Evolutionary conservation across 306 rosid species (phyloP), one percentile per base, ranked within the genome.

Genomic region (Quercus aquifolioides): DNA sequence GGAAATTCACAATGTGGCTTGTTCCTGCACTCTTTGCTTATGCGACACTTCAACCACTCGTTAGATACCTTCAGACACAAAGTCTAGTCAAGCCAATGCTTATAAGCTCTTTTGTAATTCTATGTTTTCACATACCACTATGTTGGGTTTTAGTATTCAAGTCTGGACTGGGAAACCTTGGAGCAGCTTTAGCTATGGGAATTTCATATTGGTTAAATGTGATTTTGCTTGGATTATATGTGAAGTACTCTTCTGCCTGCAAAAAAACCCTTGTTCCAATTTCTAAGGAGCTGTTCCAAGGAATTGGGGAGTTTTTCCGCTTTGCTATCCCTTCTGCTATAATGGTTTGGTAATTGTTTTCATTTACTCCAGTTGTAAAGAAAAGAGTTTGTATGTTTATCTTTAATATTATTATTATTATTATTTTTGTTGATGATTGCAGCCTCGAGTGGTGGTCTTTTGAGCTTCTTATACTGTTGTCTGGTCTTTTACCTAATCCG

Each of bases 401-500:
- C 9, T 62, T 19, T 21, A 55, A 59, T 35, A 4, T 31, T 71
- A n/a, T 15, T 74, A 38, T 67, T 33, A 9, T 11, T 8, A 2
- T 46, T 46, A 0, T 38, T 38, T 6, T 38, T 38, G 2, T 11
- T 80, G 6, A 55, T 46, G 46, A 58, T 28, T 78, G 64, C 52
- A 91, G 93, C 86, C 86, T 91, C 18, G 87, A 89, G 64, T 90
- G 91, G 93, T 88, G 97, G 93, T 88, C 97, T 58, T 92, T 60
- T 69, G 93, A 92, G 87, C 78, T 92, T 60, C 86, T 90, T 26
- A 73, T 78, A 31, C 65, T 92, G 83, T 49, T 92, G 41, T 87
- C 97, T 59, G 97, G 98, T 46, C 87, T 92, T 72, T 79, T 94
- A 54, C 93, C 94, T 46, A 91, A 92, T 92, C 97, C 97, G 19